phyloP scores from a whole-genome alignment of 1,284 basidiomycete genomes.

The Macrocystidia cucumis region DNA sequence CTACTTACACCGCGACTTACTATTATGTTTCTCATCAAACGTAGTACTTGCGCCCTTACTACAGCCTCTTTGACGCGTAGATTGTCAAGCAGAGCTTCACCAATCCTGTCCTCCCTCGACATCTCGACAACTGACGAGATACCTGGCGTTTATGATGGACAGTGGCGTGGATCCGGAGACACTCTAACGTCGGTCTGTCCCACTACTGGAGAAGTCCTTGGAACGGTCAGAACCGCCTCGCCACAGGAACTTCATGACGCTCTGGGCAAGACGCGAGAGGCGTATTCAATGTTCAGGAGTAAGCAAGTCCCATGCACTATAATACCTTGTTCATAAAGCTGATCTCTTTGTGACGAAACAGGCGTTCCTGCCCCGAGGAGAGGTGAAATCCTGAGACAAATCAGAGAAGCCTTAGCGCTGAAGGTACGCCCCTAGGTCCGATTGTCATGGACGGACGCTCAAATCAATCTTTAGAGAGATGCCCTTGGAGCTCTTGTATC shows the following conservation, averaged over 20 bases:
- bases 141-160: conserved; percentile 70
- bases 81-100: conserved; percentile 58
- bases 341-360: conserved; percentile 5
- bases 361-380: conserved; percentile 79
- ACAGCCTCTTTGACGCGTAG: conserved; percentile 20
- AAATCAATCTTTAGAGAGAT: conserved; percentile 47
- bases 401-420: conserved; percentile 72
- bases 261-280: conserved; percentile 61
- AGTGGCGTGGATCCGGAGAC: conserved; percentile 73
- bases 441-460: neutral
- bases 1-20: conserved; percentile 5
- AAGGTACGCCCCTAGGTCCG: conserved; percentile 42
- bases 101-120: conserved; percentile 54
- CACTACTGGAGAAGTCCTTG: conserved; percentile 70
- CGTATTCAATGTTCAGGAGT: conserved; percentile 63
- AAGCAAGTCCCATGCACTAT: conserved; percentile 9
- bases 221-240: conserved; percentile 60
- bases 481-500: conserved; percentile 80
- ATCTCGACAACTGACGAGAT: conserved; percentile 49
- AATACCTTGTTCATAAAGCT: neutral
- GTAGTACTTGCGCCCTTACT: conserved; percentile 10
- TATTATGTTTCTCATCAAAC: conserved; percentile 18
- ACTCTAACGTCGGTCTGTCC: conserved; percentile 64
- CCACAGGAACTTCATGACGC: conserved; percentile 60
- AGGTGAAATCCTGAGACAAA: conserved; percentile 85